phyloP scores from a whole-genome alignment of 495 filamentous ascomycete genomes.

The Articulospora tetracladia region DNA sequence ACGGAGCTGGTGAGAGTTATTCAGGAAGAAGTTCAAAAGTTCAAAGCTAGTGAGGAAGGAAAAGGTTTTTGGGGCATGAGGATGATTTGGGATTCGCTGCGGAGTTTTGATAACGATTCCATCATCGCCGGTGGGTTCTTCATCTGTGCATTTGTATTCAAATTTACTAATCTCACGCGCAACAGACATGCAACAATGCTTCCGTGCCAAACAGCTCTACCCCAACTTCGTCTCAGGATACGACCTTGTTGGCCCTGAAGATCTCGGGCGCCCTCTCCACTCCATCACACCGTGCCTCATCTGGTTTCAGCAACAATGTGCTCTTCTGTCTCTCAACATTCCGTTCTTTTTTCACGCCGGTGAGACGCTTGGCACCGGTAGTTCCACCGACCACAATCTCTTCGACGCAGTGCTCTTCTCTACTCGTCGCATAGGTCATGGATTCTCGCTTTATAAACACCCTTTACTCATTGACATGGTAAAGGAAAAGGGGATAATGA shows the following conservation, averaged over 20 bases:
- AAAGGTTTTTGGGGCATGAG: slow-evolving; percentile 75
- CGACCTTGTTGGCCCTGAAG: slow-evolving; percentile 84
- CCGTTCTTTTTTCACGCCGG: slow-evolving; percentile 95
- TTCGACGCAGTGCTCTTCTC: slow-evolving; percentile 86
- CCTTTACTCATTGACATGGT: slow-evolving; percentile 80
- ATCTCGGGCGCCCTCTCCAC: slow-evolving; percentile 68
- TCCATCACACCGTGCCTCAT: slow-evolving; percentile 77
- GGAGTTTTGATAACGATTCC: slow-evolving; percentile 49
- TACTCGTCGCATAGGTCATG: slow-evolving; percentile 83
- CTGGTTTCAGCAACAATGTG: slow-evolving; percentile 82
- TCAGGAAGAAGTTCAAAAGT: slow-evolving; percentile 69
- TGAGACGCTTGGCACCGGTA: slow-evolving; percentile 73
- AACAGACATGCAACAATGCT: slow-evolving; percentile 72
- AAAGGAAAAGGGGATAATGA: slow-evolving; percentile 76
- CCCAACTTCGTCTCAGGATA: slow-evolving; percentile 79
- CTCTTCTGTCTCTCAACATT: slow-evolving; percentile 67
- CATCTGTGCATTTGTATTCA: background rate
- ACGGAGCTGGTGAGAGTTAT: slow-evolving; percentile 61
- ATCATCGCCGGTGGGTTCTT: slow-evolving; percentile 49
- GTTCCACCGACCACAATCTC: slow-evolving; percentile 71
- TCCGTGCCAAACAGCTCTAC: slow-evolving; percentile 66
- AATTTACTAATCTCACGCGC: background rate
- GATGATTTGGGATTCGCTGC: slow-evolving; percentile 78
- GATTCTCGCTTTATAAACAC: slow-evolving; percentile 82
- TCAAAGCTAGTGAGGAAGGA: slow-evolving; percentile 65